Percentiles rank a stretch among this genome's conserved stretches.
These are phyloP conservation scores for Trichoderma koningiopsis DNA, from an alignment of 2,329 filamentous ascomycete species.

Conservation along the genomic window DNA sequence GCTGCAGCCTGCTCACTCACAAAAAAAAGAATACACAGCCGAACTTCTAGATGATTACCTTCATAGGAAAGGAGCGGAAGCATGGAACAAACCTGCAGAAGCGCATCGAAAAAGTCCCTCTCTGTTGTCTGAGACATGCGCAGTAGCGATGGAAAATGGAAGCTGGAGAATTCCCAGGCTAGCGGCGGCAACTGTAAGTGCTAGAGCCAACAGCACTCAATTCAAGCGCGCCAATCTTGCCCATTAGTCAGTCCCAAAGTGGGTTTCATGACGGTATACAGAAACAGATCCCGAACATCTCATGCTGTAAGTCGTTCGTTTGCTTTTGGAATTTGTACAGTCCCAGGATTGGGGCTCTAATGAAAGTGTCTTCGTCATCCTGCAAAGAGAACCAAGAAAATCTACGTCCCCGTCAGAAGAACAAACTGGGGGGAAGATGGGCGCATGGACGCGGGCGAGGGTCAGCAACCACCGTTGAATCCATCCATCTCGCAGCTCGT, in stretches of 20 bases:
- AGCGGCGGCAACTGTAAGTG: background rate
- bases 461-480: background rate
- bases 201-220: background rate
- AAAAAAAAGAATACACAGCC: background rate
- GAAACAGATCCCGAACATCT: background rate
- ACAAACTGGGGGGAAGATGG: background rate
- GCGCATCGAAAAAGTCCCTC: background rate
- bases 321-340: background rate
- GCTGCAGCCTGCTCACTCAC: background rate
- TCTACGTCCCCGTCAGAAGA: background rate
- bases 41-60: background rate
- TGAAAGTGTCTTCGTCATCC: background rate
- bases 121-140: background rate
- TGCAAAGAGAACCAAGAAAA: background rate
- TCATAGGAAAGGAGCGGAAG: background rate
- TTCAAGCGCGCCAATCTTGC: background rate
- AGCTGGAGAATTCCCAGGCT: background rate
- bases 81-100: background rate
- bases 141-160: too few relatives aligned
- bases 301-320: background rate
- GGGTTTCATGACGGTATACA: background rate
- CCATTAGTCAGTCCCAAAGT: constrained; percentile 3
- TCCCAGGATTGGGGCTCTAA: background rate
- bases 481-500: background rate
- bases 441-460: background rate